Conservation (phyloP, 2,329 filamentous ascomycete genomes). For the Huntiella abstrusa region DNA sequence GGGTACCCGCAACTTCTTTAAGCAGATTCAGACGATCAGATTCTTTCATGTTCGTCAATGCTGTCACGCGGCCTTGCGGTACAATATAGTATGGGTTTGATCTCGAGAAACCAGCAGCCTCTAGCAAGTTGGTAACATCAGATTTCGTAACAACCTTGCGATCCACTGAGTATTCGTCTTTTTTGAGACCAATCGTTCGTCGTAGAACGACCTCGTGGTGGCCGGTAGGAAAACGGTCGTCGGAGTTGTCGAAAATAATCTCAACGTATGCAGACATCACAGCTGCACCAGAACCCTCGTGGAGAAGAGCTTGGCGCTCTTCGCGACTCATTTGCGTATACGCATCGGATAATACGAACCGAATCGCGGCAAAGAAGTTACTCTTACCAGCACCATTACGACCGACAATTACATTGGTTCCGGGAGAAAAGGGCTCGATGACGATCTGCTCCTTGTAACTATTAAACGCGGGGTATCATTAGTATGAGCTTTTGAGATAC, state of each 20-base stretch:
- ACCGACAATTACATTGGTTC: conserved; percentile 95
- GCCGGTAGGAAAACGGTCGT: conserved; percentile 85
- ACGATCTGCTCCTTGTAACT: conserved; percentile 99
- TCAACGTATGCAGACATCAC: conserved; percentile 99
- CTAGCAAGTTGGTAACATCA: conserved; percentile 87
- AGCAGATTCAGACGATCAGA: conserved; percentile 71
- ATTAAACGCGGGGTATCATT: conserved; percentile 14
- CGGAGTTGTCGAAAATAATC: conserved; percentile 94
- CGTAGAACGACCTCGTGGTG: conserved; percentile 80
- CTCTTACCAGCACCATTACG: conserved; percentile 99
- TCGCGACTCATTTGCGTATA: conserved; percentile 93
- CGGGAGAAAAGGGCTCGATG: conserved; percentile 93
- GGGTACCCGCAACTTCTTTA: conserved; percentile 96
- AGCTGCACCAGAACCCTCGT: conserved; percentile 91
- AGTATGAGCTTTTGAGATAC: no score
- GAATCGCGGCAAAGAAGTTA: conserved; percentile 98
- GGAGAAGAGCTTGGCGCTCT: conserved; percentile 86
- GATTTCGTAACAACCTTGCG: conserved; percentile 88
- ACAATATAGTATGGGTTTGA: conserved; percentile 99
- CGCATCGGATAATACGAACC: conserved; percentile 93
- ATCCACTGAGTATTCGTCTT: conserved; percentile 96
- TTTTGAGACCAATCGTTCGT: conserved; percentile 89
- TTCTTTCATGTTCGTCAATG: conserved; percentile 97
- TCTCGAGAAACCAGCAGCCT: conserved; percentile 88
- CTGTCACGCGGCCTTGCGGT: conserved; percentile 86